Evolutionary conservation across 2,329 filamentous ascomycete species (phyloP), one percentile per base, ranked within the genome.

Genomic region (Penicillium polonicum): DNA sequence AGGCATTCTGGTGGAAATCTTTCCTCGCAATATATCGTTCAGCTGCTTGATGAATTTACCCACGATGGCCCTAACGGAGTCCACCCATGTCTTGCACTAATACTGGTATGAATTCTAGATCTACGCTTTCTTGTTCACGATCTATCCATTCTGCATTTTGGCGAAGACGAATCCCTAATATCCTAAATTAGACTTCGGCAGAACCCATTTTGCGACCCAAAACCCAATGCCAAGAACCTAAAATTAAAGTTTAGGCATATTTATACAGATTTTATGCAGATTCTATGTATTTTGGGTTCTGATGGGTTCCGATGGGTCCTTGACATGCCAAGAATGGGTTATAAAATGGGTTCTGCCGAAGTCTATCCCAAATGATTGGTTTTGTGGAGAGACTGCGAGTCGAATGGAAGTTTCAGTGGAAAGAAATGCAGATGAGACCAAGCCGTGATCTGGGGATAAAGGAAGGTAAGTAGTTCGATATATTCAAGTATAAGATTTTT

Each of bases 11-110:
- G 10, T 41, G 49, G 29, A 53, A 29, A 27, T 1, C 55, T 62
- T 42, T 64, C 64, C 29, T 62, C 60, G 8, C 61, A 66, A 5
- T 65, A 70, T 57, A 53, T 73, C 45, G 60, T 69, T 42, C 52
- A 63, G 13, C 50, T 72, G 5, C 63, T 73, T 35, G 68, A 74
- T 61, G 33, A 55, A 15, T 74, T 74, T 36, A 42, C 51, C 19
- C 66, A 69, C 35, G 31, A 64, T 46, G 73, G 73, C 6, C 72
- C 71, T 5, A 76, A 75, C 58, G 72, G 72, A 10, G 53, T 45
- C 21, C 72, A 75, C 49, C 59, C 62, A 55, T 74, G 71, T 57
- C 63, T 76, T 36, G 69, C 7, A 42, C 39, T 63, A 15, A 61
- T 21, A 9, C 13, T 35, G n/a, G 23, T 13, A 17, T 58, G 1